Percentiles rank a stretch among this genome's conserved stretches.
These are phyloP conservation scores for Colletotrichum plurivorum DNA, from an alignment of 2,329 filamentous ascomycete genomes.

Conservation along the genomic window DNA sequence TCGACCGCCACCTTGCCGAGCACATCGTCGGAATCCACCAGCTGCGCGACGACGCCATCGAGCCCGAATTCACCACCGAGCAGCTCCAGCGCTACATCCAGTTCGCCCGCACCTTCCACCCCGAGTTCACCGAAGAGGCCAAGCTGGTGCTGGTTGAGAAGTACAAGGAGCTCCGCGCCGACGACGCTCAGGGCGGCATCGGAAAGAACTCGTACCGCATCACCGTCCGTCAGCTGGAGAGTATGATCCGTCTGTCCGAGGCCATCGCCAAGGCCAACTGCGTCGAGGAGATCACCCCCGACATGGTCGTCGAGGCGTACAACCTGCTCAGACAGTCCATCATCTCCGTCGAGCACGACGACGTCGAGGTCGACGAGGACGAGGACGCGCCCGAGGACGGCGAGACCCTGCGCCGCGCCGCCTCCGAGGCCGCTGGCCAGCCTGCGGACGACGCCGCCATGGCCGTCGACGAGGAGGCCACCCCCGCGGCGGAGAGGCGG, in stretches of 20 bases:
- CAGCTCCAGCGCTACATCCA: constrained; percentile 97
- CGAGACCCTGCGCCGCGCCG: constrained; percentile 58
- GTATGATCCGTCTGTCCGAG: constrained; percentile 94
- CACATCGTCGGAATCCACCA: constrained; percentile 97
- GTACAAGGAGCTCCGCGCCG: constrained; percentile 94
- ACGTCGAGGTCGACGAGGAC: constrained; percentile 93
- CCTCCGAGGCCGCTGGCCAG: constrained; percentile 57
- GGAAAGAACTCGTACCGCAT: constrained; percentile 97
- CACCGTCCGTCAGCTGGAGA: constrained; percentile 95
- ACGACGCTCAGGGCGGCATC: constrained; percentile 94
- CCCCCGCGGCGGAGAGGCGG: constrained; percentile 57
- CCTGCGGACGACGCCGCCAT: constrained; percentile 64
- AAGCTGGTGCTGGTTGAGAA: constrained; percentile 88
- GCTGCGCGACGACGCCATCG: constrained; percentile 89
- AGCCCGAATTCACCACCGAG: constrained; percentile 95
- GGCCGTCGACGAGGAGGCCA: constrained; percentile 53
- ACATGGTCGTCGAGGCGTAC: constrained; percentile 92
- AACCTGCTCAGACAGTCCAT: constrained; percentile 94
- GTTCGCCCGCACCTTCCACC: constrained; percentile 94
- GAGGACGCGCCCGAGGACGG: constrained; percentile 65
- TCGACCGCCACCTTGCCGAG: constrained; percentile 91
- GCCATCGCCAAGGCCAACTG: constrained; percentile 99
- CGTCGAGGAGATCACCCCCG: constrained; percentile 86
- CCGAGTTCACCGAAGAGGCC: constrained; percentile 90
- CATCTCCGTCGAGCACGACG: constrained; percentile 97